Evolutionary conservation across 352 stramenopile species (phyloP).

Genomic region (Pythium biforme): DNA sequence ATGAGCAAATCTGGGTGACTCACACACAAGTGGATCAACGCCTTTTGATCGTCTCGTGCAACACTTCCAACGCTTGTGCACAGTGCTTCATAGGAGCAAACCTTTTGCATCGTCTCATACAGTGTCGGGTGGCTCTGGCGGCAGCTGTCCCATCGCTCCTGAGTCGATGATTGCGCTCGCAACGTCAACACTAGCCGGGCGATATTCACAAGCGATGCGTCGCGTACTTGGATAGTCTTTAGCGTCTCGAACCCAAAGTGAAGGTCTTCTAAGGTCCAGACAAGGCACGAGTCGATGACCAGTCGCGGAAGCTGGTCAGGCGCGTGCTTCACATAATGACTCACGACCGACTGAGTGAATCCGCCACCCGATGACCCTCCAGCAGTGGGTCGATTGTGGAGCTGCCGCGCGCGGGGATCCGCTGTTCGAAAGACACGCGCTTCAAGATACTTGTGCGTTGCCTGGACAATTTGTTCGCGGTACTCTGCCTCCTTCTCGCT

Average conservation of each 20-base stretch:
- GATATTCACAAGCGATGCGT: conserved; percentile 55
- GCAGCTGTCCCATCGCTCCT: conserved; percentile 28
- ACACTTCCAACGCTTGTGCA: conserved; percentile 7
- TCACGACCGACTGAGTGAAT: conserved; percentile 68
- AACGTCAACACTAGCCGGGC: conserved; percentile 65
- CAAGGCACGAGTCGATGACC: conserved; percentile 68
- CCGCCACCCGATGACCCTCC: background rate
- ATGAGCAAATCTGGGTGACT: conserved; percentile 65
- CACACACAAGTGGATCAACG: conserved; percentile 54
- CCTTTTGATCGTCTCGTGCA: conserved; percentile 4
- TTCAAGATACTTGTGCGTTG: conserved; percentile 66
- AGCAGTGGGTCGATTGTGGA: background rate
- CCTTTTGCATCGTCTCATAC: conserved; percentile 2
- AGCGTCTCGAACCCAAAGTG: conserved; percentile 64
- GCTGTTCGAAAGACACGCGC: conserved; percentile 57
- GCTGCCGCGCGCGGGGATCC: background rate
- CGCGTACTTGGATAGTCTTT: conserved; percentile 34
- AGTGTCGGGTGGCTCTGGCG: background rate
- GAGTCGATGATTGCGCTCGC: conserved; percentile 33
- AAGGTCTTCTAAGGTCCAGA: conserved; percentile 70
- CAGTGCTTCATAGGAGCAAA: conserved; percentile 12
- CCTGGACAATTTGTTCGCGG: conserved; percentile 23
- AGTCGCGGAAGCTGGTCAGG: conserved; percentile 71
- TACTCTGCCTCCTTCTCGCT: conserved; percentile 28
- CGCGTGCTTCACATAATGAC: conserved; percentile 73